Percentiles rank a stretch among this genome's conserved stretches.
Evolutionary conservation across 495 filamentous ascomycete genomes (phyloP).

Genomic region (Xylaria intraflava): DNA sequence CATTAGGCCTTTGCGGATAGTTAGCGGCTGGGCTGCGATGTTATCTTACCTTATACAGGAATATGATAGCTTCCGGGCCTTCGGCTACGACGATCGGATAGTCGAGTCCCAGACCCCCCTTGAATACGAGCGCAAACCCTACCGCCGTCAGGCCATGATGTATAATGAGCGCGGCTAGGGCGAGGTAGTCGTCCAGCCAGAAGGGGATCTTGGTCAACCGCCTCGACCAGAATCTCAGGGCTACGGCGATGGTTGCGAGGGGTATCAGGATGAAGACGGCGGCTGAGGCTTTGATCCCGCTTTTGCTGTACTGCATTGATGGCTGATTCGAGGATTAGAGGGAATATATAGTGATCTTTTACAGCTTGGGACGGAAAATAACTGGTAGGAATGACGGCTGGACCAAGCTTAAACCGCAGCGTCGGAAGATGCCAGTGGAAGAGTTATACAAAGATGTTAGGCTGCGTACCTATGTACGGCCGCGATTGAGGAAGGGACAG

Average conservation of each 20-base stretch:
- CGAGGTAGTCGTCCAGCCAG: not conserved
- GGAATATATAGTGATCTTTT: no score
- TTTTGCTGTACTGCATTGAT: no score
- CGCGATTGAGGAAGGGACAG: no score
- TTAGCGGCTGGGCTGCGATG: not conserved
- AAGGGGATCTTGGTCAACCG: not conserved
- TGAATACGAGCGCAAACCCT: not conserved
- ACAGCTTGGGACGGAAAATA: no score
- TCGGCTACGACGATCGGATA: not conserved
- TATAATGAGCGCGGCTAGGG: not conserved
- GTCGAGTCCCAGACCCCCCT: not conserved
- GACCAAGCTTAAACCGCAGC: no score
- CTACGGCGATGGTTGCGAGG: not conserved
- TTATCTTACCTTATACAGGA: not conserved
- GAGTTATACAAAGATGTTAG: no score
- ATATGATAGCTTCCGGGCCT: not conserved
- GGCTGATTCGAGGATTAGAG: no score
- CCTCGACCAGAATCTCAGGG: not conserved
- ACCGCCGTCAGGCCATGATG: not conserved
- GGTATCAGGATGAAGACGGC: conserved; percentile 7
- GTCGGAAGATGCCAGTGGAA: no score
- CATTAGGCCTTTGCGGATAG: not conserved
- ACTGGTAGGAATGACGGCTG: no score
- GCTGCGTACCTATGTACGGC: no score
- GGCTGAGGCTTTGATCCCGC: no score